Evolutionary conservation across 2,329 filamentous ascomycete genomes (phyloP).

Genomic region (Coniochaeta prunicola): DNA sequence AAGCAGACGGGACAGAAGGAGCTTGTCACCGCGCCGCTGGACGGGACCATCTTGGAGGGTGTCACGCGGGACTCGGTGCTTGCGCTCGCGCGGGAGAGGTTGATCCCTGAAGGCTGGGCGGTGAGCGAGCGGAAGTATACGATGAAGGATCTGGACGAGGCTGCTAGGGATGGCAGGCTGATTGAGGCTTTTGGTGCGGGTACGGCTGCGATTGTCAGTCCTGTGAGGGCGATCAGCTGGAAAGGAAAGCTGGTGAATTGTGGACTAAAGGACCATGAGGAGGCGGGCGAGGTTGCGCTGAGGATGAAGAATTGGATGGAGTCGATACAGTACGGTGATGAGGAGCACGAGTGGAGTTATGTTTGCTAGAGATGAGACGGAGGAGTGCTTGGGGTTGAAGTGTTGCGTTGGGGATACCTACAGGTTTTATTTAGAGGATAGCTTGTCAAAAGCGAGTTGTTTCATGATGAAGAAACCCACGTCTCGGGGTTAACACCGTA

Average conservation of each 20-base stretch:
- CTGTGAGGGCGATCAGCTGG: constrained; percentile 85
- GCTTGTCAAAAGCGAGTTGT: not conserved
- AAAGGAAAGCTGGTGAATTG: constrained; percentile 75
- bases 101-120: constrained; percentile 81
- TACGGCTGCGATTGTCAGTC: constrained; percentile 89
- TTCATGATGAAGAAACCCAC: not conserved
- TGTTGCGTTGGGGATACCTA: not conserved
- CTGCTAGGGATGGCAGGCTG: constrained; percentile 74
- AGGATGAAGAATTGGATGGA: constrained; percentile 97
- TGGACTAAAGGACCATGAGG: constrained; percentile 70
- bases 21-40: constrained; percentile 87
- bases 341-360: constrained; percentile 86
- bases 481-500: not conserved
- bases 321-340: constrained; percentile 88
- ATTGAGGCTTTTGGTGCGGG: constrained; percentile 91
- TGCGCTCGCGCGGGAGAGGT: constrained; percentile 73
- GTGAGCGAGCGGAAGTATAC: constrained; percentile 85
- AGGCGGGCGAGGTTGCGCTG: constrained; percentile 79
- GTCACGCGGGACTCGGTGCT: constrained; percentile 91
- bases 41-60: constrained; percentile 93
- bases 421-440: not conserved
- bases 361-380: constrained; percentile 19
- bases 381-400: not conserved
- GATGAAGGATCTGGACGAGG: constrained; percentile 78
- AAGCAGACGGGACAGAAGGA: constrained; percentile 86